Evolutionary conservation across 2,329 filamentous ascomycete species (phyloP), one percentile per base, ranked within the genome.

Genomic region (Daldinia eschscholtzii): DNA sequence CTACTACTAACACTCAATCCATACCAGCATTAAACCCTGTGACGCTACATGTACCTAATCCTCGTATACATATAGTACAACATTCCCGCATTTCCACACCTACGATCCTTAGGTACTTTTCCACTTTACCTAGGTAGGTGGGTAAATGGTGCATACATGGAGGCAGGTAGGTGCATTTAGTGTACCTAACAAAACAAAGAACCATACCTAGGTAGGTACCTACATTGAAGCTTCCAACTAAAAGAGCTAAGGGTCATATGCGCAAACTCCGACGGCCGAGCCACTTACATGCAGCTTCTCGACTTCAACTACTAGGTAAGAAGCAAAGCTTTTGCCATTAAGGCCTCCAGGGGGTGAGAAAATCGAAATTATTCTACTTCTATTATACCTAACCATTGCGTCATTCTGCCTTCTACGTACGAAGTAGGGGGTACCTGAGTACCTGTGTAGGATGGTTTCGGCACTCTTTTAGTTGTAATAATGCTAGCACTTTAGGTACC

Each of bases 241-340:
- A 50, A 57, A 39, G 13, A 46, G 57, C 46, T 26, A 39, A 23
- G 20, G 30, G 26, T 30, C 39, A 26, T 62, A 58, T 60, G 57
- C 50, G 65, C 65, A 65, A 65, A 52, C 57, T 70, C 64, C 67
- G 57, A 65, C 56, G 18, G 30, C 50, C 33, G 30, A 61, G 15
- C 39, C 56, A 37, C 41, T 58, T 35, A 57, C 6, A 56, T 18
- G 28, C 46, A 35, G 53, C 10, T 57, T 57, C 26, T 48, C 44
- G 12, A 46, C 44, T 52, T 50, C 44, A 61, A 63, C 30, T 48
- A 10, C 15, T 23, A 50, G 28, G 33, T 23, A 39, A 35, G 33
- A 35, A 35, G 30, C 18, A 28, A 3, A 52, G 18, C 33, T 64
- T 57, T 65, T 61, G 23, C 20, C 18, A 56, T 20, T 41, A 33